Percentiles rank a stretch among this genome's conserved stretches.
phyloP scores from a whole-genome alignment of 352 stramenopile species.

The Phytophthora cryptogea region DNA sequence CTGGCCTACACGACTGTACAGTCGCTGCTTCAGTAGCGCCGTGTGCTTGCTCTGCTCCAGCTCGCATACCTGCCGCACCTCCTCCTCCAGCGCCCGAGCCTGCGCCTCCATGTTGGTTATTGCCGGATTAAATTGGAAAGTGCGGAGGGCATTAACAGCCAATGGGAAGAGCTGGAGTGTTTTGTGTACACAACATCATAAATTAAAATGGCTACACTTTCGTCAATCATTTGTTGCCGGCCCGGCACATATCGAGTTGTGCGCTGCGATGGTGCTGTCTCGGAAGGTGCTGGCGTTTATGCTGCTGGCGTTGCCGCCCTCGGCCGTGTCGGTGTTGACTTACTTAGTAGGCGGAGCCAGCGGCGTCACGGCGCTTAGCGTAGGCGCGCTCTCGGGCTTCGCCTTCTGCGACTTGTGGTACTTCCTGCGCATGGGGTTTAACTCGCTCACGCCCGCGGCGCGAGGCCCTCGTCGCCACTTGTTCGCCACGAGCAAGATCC shows the following conservation, averaged over 20 bases:
- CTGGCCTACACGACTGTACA: conserved; percentile 78
- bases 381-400: conserved; percentile 60
- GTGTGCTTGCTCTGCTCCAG: conserved; percentile 42
- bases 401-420: conserved; percentile 82
- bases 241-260: conserved; percentile 9
- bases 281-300: conserved; percentile 55
- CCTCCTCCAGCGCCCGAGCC: conserved; percentile 44
- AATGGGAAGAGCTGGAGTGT: conserved; percentile 15
- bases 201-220: conserved; percentile 15
- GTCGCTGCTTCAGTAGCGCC: conserved; percentile 58
- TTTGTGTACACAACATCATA: conserved; percentile 10
- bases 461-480: conserved; percentile 42
- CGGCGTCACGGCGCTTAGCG: conserved; percentile 25
- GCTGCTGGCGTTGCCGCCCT: conserved; percentile 50
- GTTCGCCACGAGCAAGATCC: conserved; percentile 55
- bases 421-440: conserved; percentile 61
- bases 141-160: conserved; percentile 8
- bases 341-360: conserved; percentile 32
- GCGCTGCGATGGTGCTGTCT: conserved; percentile 23
- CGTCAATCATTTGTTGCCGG: conserved; percentile 4
- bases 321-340: conserved; percentile 36
- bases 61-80: conserved; percentile 42
- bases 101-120: conserved; percentile 34
- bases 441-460: conserved; percentile 26
- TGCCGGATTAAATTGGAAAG: background rate